Percentiles rank a stretch among this genome's conserved stretches.
Evolutionary conservation across 1,139 yeast genomes (phyloP).

Genomic region (Blastobotrys petasosporus): DNA sequence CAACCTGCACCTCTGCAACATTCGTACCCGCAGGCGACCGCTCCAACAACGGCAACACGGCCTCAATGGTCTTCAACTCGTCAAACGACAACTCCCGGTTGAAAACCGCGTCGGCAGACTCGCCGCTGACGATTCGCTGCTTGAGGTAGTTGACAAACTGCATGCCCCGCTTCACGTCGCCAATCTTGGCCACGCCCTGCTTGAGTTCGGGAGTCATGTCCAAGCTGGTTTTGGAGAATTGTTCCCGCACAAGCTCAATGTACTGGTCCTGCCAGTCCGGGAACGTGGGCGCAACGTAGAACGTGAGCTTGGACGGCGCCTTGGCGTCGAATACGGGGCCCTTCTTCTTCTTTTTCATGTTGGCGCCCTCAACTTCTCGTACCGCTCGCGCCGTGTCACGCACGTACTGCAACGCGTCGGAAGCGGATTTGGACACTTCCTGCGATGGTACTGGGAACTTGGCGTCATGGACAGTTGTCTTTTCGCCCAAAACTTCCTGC

Average conservation of each 20-base stretch:
- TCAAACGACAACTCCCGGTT: slow-evolving; percentile 78
- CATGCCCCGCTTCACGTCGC: slow-evolving; percentile 86
- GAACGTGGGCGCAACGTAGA: slow-evolving; percentile 74
- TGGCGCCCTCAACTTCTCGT: slow-evolving; percentile 88
- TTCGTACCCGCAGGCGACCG: slow-evolving; percentile 61
- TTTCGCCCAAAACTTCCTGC: slow-evolving; percentile 65
- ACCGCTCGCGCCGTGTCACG: slow-evolving; percentile 73
- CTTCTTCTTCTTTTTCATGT: slow-evolving; percentile 83
- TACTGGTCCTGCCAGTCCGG: slow-evolving; percentile 96
- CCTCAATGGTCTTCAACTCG: slow-evolving; percentile 63
- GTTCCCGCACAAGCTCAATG: slow-evolving; percentile 74
- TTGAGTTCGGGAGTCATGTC: slow-evolving; percentile 35
- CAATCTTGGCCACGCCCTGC: slow-evolving; percentile 36
- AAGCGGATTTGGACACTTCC: slow-evolving; percentile 55
- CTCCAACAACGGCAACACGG: slow-evolving; percentile 47
- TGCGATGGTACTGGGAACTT: slow-evolving; percentile 68
- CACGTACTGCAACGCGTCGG: slow-evolving; percentile 71
- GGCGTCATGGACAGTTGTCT: slow-evolving; percentile 60
- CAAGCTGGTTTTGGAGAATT: slow-evolving; percentile 46
- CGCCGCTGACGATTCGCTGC: slow-evolving; percentile 54
- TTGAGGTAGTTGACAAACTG: slow-evolving; percentile 86
- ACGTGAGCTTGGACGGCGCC: slow-evolving; percentile 64
- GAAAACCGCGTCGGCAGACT: slow-evolving; percentile 67
- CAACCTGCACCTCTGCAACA: slow-evolving; percentile 52
- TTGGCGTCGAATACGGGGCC: slow-evolving; percentile 65